Base-by-base conservation (phyloP, 2,329 filamentous ascomycete genomes). In the Trichoderma guizhouense region DNA sequence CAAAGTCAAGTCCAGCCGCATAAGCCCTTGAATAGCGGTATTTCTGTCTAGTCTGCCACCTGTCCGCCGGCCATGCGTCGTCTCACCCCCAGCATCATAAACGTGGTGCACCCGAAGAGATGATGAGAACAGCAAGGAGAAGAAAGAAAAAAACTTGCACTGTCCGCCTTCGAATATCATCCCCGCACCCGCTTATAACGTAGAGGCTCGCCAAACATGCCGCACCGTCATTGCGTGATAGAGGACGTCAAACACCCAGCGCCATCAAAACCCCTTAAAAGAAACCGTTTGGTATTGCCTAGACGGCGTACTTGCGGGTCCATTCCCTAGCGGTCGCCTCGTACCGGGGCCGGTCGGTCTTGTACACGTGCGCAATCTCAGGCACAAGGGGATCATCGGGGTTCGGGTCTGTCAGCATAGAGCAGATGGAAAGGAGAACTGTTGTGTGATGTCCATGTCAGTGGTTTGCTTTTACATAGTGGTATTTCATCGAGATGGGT, bases 341-440 rank as follows among this genome's bases (percentile, higher is more conserved):
- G 84, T 99, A 99, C 83, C 94, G 90, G 79, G 93, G 90, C 78
- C 94, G 93, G 84, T 99, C 96, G 76, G 95, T 98, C 91, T 99
- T 99, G 93, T 99, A 99, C 82, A 98, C 94, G 82, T 99, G 96
- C 79, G 96, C 96, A 80, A 99, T 99, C 87, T 99, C 96, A 75
- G 96, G 96, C 74, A 99, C 96, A 77, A 99, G 91, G 81, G 96
- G 96, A 84, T 99, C 96, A 83, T 99, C 96, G 76, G 96, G 96
- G 89, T 99, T 99, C 78, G 96, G 96, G 86, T 99, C 96, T 81
- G 96, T 99, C 83, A 99, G 88, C 96, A 99, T 98, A 69, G 96
- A 99, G 89, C 96, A 99, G 88, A 99, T 99, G 72, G 96, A 98
- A 76, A 99, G 90, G 32, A 99, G 89, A 72, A 99, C 96, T 98